phyloP scores from a whole-genome alignment of 208 protist genomes.

The Strigomonas culicis region DNA sequence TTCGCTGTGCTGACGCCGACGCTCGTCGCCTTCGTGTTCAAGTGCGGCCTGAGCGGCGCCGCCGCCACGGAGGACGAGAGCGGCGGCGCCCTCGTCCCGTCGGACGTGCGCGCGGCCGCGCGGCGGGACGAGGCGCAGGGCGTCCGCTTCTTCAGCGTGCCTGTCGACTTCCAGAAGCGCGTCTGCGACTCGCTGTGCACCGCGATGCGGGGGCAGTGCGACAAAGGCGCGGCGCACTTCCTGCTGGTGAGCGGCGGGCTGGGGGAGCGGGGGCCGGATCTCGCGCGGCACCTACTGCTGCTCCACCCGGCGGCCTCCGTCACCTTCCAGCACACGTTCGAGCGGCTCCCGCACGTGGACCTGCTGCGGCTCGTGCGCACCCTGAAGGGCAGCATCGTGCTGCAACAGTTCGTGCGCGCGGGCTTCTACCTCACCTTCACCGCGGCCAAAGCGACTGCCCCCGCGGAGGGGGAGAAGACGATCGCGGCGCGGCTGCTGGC shows the following conservation, averaged over 20 bases:
- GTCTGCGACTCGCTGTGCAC: slow-evolving; percentile 43
- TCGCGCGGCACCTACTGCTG: slow-evolving; percentile 69
- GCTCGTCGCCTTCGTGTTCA: slow-evolving; percentile 57
- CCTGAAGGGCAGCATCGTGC: slow-evolving; percentile 61
- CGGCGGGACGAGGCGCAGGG: slow-evolving; percentile 39
- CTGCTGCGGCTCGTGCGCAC: slow-evolving; percentile 36
- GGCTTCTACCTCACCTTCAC: slow-evolving; percentile 12
- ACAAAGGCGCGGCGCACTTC: slow-evolving; percentile 60
- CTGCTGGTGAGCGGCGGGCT: slow-evolving; percentile 57
- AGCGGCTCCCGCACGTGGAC: slow-evolving; percentile 63
- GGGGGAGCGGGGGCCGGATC: slow-evolving; percentile 54
- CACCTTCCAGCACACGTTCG: slow-evolving; percentile 58
- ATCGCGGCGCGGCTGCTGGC: slow-evolving; percentile 45
- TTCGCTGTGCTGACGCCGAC: slow-evolving; percentile 35
- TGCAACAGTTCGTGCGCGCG: slow-evolving; percentile 80
- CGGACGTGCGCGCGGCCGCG: slow-evolving; percentile 45
- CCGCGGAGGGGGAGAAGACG: slow-evolving; percentile 1
- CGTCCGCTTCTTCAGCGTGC: slow-evolving; percentile 54
- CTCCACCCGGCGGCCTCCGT: slow-evolving; percentile 53
- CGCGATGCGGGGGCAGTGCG: slow-evolving; percentile 23
- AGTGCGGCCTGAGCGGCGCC: slow-evolving; percentile 58
- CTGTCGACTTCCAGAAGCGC: slow-evolving; percentile 37
- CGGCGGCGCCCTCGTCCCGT: slow-evolving; percentile 31
- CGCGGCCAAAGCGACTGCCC: slow-evolving; percentile 4
- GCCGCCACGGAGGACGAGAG: slow-evolving; percentile 22